A percentile compares a stretch with the other conserved stretches of the same genome.
phyloP scores from a whole-genome alignment of 208 protist genomes.

The Trypanosoma cruzi region DNA sequence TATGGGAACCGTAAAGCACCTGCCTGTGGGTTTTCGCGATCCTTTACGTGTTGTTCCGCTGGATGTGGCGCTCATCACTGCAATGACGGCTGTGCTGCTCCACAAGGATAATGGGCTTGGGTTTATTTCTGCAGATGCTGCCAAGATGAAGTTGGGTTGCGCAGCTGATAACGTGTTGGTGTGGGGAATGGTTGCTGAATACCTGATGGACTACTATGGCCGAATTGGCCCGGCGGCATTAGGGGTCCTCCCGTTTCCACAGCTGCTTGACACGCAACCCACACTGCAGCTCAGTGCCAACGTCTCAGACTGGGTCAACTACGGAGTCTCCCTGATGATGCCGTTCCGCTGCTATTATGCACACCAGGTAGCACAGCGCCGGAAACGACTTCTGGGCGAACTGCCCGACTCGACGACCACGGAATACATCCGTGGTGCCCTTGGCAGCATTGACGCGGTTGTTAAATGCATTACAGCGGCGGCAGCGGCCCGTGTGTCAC shows the following conservation, averaged over 20 bases:
- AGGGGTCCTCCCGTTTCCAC: conserved; percentile 34
- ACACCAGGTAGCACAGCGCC: conserved; percentile 11
- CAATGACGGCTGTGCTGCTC: background rate
- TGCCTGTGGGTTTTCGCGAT: conserved; percentile 47
- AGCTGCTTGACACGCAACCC: conserved; percentile 20
- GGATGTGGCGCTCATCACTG: conserved; percentile 53
- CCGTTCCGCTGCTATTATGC: conserved; percentile 28
- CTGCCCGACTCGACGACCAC: background rate
- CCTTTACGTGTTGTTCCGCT: conserved; percentile 50
- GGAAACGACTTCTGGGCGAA: conserved; percentile 20
- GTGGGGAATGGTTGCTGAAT: conserved; percentile 82
- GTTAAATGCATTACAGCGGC: conserved; percentile 31
- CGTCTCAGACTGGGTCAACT: conserved; percentile 30
- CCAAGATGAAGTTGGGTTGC: background rate
- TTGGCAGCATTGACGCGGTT: conserved; percentile 19
- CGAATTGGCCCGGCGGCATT: conserved; percentile 34
- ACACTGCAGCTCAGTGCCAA: conserved; percentile 27
- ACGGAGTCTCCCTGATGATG: conserved; percentile 33
- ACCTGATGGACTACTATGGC: conserved; percentile 75
- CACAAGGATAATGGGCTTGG: background rate
- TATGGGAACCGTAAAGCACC: conserved; percentile 47
- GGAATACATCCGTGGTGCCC: background rate
- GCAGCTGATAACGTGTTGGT: conserved; percentile 38
- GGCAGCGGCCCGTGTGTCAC: background rate
- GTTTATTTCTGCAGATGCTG: background rate